A percentile compares a stretch with the other conserved stretches of the same genome.
These are phyloP conservation scores for Phytophthora cactorum DNA, from an alignment of 352 stramenopile species.

Conservation along the genomic window DNA sequence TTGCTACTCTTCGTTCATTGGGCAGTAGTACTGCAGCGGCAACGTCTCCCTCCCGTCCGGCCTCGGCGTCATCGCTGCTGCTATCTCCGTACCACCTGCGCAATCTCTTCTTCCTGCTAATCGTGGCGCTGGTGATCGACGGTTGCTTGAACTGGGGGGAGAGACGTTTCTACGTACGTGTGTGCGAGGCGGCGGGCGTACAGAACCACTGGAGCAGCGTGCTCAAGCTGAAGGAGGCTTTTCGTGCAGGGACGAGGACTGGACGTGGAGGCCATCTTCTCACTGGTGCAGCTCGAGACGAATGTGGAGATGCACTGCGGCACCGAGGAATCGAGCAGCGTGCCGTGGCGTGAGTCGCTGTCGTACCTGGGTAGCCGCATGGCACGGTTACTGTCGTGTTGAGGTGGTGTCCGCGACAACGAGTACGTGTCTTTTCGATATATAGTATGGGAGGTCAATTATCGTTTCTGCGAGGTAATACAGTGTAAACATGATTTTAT, in stretches of 20 bases:
- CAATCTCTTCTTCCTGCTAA: slow-evolving; percentile 56
- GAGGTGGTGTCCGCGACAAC: slow-evolving; percentile 32
- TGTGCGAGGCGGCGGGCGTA: slow-evolving; percentile 44
- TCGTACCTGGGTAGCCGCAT: slow-evolving; percentile 35
- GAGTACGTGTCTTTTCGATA: neutral
- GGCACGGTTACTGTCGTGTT: slow-evolving; percentile 44
- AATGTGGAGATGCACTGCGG: neutral
- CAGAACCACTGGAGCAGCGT: slow-evolving; percentile 50
- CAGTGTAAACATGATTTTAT: no score
- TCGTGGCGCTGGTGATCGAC: slow-evolving; percentile 52
- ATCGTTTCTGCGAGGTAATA: neutral
- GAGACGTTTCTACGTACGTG: slow-evolving; percentile 45
- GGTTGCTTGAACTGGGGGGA: slow-evolving; percentile 53
- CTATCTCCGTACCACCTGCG: slow-evolving; percentile 36
- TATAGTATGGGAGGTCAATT: neutral
- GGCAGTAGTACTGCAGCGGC: slow-evolving; percentile 1
- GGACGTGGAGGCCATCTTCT: slow-evolving; percentile 39
- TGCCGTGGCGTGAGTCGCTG: slow-evolving; percentile 36
- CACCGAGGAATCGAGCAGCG: slow-evolving; percentile 24
- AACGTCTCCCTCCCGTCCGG: neutral
- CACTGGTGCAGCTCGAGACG: slow-evolving; percentile 36
- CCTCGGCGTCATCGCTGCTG: slow-evolving; percentile 2
- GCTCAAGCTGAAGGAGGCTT: slow-evolving; percentile 41
- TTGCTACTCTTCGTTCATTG: slow-evolving; percentile 33
- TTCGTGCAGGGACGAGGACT: slow-evolving; percentile 50